These are phyloP conservation scores for Claviceps digitariae DNA, from an alignment of 2,329 filamentous ascomycete genomes.

Conservation along the genomic window DNA sequence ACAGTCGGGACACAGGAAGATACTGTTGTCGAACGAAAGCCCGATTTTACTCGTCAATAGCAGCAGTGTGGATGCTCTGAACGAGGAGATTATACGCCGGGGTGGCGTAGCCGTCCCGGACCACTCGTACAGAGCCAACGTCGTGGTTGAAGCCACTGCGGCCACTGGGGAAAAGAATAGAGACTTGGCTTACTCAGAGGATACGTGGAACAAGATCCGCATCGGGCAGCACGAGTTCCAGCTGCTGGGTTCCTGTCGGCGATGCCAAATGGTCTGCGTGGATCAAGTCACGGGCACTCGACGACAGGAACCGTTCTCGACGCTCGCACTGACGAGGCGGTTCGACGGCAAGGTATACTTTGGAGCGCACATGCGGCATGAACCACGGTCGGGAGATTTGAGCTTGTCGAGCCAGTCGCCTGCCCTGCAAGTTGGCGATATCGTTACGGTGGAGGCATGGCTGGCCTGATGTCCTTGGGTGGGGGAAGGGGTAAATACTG, in stretches of 20 bases:
- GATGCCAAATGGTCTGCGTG: conserved; percentile 95
- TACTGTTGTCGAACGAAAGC: conserved; percentile 83
- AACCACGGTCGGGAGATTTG: conserved; percentile 6
- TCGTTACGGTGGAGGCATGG: conserved; percentile 15
- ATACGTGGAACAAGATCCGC: conserved; percentile 55
- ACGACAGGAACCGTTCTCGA: conserved; percentile 76
- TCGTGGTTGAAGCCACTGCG: conserved; percentile 47
- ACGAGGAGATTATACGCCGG: conserved; percentile 52
- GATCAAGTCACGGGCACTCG: conserved; percentile 70
- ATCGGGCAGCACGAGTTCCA: conserved; percentile 54
- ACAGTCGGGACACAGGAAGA: conserved; percentile 29
- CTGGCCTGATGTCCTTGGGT: conserved; percentile 1
- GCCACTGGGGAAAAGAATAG: conserved; percentile 17
- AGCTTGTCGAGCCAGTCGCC: conserved; percentile 14
- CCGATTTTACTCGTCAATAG: conserved; percentile 77
- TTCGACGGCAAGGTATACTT: conserved; percentile 80
- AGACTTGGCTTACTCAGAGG: conserved; percentile 59
- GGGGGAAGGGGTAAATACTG: too few relatives aligned
- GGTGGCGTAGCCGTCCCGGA: conserved; percentile 53
- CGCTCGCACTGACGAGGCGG: conserved; percentile 72
- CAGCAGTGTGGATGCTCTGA: conserved; percentile 66
- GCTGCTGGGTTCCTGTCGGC: conserved; percentile 68
- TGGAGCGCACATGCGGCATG: conserved; percentile 61
- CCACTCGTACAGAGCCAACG: conserved; percentile 77
- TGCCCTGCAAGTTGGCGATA: conserved; percentile 38